Evolutionary conservation across 331 rosid species (phyloP), one percentile per base, ranked within the genome.

Genomic region (Quercus lobata): DNA sequence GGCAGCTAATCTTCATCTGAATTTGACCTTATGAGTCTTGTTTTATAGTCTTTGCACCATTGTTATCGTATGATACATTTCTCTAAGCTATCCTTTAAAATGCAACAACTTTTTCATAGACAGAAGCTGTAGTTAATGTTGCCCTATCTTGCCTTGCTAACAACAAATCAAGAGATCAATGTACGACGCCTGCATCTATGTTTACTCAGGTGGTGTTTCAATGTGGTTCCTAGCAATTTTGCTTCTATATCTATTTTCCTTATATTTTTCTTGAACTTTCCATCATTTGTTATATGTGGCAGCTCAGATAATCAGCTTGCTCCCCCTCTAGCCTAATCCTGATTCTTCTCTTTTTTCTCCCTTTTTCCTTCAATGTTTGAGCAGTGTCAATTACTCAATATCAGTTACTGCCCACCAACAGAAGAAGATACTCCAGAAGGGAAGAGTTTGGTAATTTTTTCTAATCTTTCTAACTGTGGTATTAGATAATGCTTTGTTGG

Each of bases 351-450:
- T 69, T 41, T 71, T 79, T 78, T 71, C 29, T 17, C 17, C 21
- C 30, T n/a, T 32, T 54, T 69, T n/a, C 52, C n/a, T 44, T 3
- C 66, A 17, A 57, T 74, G 35, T 27, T 58, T 46, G 75, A 65
- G 63, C 89, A 94, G 98, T 94, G 98, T 79, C 97, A 81, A 81
- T 80, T 89, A 73, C 92, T 94, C 72, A 94, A 94, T 83, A 92
- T 94, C 86, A 94, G 98, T 81, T 92, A 73, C 87, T 94, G 98
- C 82, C 97, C 98, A 78, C 89, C 90, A 55, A 92, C 97, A 7
- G 98, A 92, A 80, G 80, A 83, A 76, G 84, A 69, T 41, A 85
- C 89, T 76, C 85, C 89, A 72, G 77, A 73, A 37, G 86, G 86
- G 27, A 92, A 91, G 72, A 93, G 92, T 80, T 90, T 92, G 98